A percentile compares a stretch with the other conserved stretches of the same genome.
These are phyloP conservation scores for Aurifilum marmelostoma DNA, from an alignment of 2,329 filamentous ascomycete species.

Conservation along the genomic window DNA sequence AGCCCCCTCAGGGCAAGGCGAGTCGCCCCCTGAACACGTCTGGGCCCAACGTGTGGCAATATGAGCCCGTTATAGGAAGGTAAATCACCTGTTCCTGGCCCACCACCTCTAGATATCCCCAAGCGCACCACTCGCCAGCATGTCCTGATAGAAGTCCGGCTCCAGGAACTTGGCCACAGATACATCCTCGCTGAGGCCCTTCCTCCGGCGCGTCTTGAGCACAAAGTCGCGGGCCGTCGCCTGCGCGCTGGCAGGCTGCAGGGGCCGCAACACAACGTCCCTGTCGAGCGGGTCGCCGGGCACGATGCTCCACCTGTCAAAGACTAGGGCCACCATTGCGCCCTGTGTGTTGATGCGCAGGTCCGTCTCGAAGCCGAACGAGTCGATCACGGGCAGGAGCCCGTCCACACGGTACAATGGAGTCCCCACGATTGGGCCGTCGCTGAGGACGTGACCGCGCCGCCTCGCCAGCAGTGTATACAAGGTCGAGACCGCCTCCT, in stretches of 20 bases:
- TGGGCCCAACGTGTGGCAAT: not conserved
- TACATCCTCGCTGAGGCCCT: conserved; percentile 94
- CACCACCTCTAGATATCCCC: conserved; percentile 49
- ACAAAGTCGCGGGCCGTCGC: conserved; percentile 95
- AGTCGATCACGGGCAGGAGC: conserved; percentile 93
- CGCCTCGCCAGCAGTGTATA: conserved; percentile 91
- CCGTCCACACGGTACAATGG: conserved; percentile 91
- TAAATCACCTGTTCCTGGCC: not conserved
- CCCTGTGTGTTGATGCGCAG: conserved; percentile 94
- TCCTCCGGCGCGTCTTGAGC: conserved; percentile 89
- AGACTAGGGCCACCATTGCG: conserved; percentile 86
- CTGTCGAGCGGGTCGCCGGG: conserved; percentile 93
- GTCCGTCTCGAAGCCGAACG: conserved; percentile 97
- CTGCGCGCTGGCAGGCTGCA: conserved; percentile 87
- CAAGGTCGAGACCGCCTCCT: conserved; percentile 82
- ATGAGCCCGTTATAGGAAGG: not conserved
- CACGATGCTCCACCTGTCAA: conserved; percentile 95
- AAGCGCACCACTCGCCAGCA: conserved; percentile 87
- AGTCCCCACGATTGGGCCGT: conserved; percentile 91
- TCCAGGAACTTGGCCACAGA: conserved; percentile 96
- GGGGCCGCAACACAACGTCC: conserved; percentile 76
- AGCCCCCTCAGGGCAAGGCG: not conserved
- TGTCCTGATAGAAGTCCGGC: conserved; percentile 84
- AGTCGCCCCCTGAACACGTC: not conserved
- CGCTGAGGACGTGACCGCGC: conserved; percentile 90